Base-by-base conservation (phyloP, 2,329 filamentous ascomycete species). In the Pseudogymnoascus sp. region DNA sequence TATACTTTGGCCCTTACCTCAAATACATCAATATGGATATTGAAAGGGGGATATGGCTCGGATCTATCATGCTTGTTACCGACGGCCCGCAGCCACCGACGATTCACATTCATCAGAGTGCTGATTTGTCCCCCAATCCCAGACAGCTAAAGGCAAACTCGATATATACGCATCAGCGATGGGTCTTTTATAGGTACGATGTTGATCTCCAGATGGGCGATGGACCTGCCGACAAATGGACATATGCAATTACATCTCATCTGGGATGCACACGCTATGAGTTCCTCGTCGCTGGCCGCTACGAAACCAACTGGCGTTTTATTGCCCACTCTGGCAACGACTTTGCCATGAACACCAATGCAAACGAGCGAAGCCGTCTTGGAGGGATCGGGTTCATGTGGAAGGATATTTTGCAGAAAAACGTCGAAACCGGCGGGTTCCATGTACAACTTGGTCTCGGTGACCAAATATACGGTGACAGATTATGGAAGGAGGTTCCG, bases 381-480 rank as follows among this genome's bases (percentile, higher is more conserved):
- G 95, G 95, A 31, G 95, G 95, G 1, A 84, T 96, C 1, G 91
- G 93, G 0, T 90, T 95, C 72, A 96, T 99, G 93, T 99, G 95
- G 95, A 97, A 97, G 72, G 95, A 99, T 70, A 93, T 99, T 29
- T 82, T 99, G 72, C 92, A 97, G 76, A 97, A 97, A 81, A 96
- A 99, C 71, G 86, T 93, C 29, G 95, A 99, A 70, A 96, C 93
- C 69, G 92, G 93, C 63, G 95, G 95, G 1, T 99, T 97, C 75
- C 95, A 99, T 71, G 88, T 91, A 6, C 95, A 99, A 72, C 81
- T 99, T 7, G 95, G 93, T 13, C 79, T 97, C 4, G 95, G 95
- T 63, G 91, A 95, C 65, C 95, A 99, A 74, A 96, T 99, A 61
- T 97, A 96, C 72, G 95, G 91, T 1, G 95, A 99, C 75, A 82